Base-by-base conservation (phyloP, 2,329 filamentous ascomycete genomes). In the Metarhizium rileyi region DNA sequence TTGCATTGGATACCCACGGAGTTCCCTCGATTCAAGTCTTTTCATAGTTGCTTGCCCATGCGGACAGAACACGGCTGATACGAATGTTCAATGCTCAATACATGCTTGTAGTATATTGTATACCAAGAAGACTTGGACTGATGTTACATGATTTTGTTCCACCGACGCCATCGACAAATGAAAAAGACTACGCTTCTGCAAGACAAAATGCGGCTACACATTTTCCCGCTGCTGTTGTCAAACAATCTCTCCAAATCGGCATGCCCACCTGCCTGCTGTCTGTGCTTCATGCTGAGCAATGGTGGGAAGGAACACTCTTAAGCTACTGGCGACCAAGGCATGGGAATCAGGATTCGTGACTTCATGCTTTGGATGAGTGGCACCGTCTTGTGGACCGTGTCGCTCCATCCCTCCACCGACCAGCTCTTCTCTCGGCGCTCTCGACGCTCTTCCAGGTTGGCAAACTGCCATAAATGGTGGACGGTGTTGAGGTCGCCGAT, bases 381-480 rank as follows among this genome's bases (percentile, higher is more conserved):
- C 44, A 98, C 93, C 1, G 93, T 98, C 78, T 95, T 96, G 75
- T 98, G 93, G 35, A 97, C 93, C 23, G 91, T 96, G 63, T 96
- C 88, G 47, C 87, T 89, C 93, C 93, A 98, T 43, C 93, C 93
- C 63, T 95, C 87, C 38, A 95, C 81, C 56, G 83, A 81, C 93
- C 93, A 98, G 67, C 90, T 96, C 76, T 94, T 83, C 75, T 98
- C 93, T 56, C 93, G 81, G 57, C 90, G 81, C 33, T 87, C 73
- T 68, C 94, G 93, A 56, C 93, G 83, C 72, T 97, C 93, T 69
- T 97, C 90, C 53, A 98, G 71, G 67, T 98, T 88, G 58, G 91
- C 90, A 73, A 97, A 98, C 66, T 98, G 93, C 93, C 93, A 98
- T 22, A 98, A 77, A 66, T 97, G 91, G 68, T 98, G 90, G 30